phyloP scores from a whole-genome alignment of 176 grass and related monocot genomes.

The Aegilops longissima region DNA sequence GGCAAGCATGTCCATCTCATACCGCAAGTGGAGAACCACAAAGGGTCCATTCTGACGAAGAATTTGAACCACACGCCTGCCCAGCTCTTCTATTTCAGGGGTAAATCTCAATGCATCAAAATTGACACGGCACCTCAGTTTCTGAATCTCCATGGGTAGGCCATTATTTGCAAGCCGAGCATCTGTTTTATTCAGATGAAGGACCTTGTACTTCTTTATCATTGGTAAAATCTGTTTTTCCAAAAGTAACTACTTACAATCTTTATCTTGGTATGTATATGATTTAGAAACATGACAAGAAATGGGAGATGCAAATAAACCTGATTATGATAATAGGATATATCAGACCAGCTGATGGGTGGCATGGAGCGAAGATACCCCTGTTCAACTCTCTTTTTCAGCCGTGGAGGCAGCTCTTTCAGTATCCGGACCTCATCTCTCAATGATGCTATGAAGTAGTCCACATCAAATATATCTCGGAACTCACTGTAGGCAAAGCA shows the following conservation, averaged over 20 bases:
- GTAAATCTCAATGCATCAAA: constrained; percentile 82
- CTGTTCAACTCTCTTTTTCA: constrained; percentile 72
- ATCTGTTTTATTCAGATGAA: constrained; percentile 90
- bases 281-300: constrained; percentile 19
- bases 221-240: constrained; percentile 82
- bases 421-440: constrained; percentile 86
- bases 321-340: constrained; percentile 81
- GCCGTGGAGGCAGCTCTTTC: constrained; percentile 73
- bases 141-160: constrained; percentile 75
- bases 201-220: constrained; percentile 78
- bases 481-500: constrained; percentile 66
- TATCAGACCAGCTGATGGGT: constrained; percentile 88
- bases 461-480: constrained; percentile 93
- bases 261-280: constrained; percentile 23
- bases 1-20: constrained; percentile 99
- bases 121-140: constrained; percentile 81
- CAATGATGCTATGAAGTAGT: constrained; percentile 90
- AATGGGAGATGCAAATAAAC: constrained; percentile 32
- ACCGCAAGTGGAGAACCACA: constrained; percentile 85
- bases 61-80: constrained; percentile 68
- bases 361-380: constrained; percentile 77
- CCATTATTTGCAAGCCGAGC: constrained; percentile 86
- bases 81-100: constrained; percentile 80
- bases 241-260: constrained; percentile 45
- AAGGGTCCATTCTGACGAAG: constrained; percentile 74